A percentile compares a stretch with the other conserved stretches of the same genome.
Evolutionary conservation across 1,284 basidiomycete species (phyloP).

Genomic region (Farysia itapuensis): DNA sequence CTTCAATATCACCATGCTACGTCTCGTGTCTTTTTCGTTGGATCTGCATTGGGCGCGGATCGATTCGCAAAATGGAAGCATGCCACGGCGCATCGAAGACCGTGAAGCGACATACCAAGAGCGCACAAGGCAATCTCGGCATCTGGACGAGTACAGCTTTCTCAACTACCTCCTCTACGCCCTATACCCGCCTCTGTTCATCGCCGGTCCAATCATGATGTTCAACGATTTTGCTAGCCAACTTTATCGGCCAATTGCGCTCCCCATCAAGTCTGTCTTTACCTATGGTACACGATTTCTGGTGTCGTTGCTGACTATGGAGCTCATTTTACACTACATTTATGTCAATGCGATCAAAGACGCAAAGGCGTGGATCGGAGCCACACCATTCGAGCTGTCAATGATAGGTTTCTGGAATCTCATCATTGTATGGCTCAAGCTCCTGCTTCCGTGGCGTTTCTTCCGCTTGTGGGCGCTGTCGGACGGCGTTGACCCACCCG

Average conservation of each 20-base stretch:
- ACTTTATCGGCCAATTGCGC: conserved; percentile 62
- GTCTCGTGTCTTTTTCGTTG: conserved; percentile 87
- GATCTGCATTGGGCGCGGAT: conserved; percentile 76
- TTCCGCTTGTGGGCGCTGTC: conserved; percentile 91
- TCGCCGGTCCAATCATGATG: conserved; percentile 93
- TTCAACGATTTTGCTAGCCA: conserved; percentile 95
- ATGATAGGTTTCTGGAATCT: conserved; percentile 98
- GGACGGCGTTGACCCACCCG: conserved; percentile 88
- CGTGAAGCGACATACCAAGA: conserved; percentile 19
- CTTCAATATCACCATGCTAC: conserved; percentile 96
- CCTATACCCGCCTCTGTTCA: conserved; percentile 88
- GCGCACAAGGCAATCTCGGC: conserved; percentile 22
- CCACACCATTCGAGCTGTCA: conserved; percentile 76
- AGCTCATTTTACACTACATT: conserved; percentile 88
- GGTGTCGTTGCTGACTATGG: conserved; percentile 78
- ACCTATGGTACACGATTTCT: conserved; percentile 75
- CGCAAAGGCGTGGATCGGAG: conserved; percentile 69
- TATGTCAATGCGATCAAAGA: conserved; percentile 98
- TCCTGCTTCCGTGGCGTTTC: conserved; percentile 95
- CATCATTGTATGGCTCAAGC: conserved; percentile 95
- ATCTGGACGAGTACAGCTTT: conserved; percentile 65
- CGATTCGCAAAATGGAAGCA: conserved; percentile 62
- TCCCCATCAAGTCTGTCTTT: conserved; percentile 38
- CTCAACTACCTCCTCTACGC: conserved; percentile 73
- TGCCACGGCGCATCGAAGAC: conserved; percentile 13